Evolutionary conservation across 208 protist species (phyloP).

Genomic region (Crithidia bombi): DNA sequence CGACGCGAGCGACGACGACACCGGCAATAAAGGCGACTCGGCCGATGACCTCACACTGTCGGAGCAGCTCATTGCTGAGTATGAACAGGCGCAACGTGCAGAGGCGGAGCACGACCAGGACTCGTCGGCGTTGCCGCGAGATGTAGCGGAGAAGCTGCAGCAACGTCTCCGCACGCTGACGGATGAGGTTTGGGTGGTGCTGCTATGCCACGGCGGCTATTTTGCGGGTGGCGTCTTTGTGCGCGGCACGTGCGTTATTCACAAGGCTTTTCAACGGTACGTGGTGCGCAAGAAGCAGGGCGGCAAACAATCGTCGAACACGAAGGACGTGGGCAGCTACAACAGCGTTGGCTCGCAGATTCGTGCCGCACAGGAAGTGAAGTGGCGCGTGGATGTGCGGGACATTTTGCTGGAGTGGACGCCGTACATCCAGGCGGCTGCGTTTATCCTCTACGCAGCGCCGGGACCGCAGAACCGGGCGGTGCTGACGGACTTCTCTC

Average conservation of each 20-base stretch:
- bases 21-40: constrained; percentile 10
- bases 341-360: constrained; percentile 87
- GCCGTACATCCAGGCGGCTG: constrained; percentile 65
- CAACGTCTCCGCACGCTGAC: constrained; percentile 47
- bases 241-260: constrained; percentile 52
- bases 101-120: constrained; percentile 46
- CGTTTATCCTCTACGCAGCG: constrained; percentile 83
- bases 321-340: constrained; percentile 77
- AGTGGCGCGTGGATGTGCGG: constrained; percentile 81
- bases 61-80: constrained; percentile 72
- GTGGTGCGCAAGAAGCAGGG: constrained; percentile 94
- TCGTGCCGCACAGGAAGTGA: constrained; percentile 84
- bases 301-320: constrained; percentile 85
- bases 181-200: constrained; percentile 61
- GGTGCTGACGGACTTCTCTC: constrained; percentile 72
- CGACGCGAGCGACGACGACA: neutral
- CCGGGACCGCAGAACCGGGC: constrained; percentile 86
- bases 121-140: constrained; percentile 33
- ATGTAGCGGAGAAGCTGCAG: constrained; percentile 32
- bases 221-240: constrained; percentile 88
- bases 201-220: constrained; percentile 90
- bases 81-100: constrained; percentile 50
- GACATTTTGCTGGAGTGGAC: constrained; percentile 81
- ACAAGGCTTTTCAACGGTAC: constrained; percentile 92
- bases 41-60: constrained; percentile 52